These are phyloP conservation scores for Pascua sp. DNA, from an alignment of 1,284 basidiomycete species.

Conservation along the genomic window DNA sequence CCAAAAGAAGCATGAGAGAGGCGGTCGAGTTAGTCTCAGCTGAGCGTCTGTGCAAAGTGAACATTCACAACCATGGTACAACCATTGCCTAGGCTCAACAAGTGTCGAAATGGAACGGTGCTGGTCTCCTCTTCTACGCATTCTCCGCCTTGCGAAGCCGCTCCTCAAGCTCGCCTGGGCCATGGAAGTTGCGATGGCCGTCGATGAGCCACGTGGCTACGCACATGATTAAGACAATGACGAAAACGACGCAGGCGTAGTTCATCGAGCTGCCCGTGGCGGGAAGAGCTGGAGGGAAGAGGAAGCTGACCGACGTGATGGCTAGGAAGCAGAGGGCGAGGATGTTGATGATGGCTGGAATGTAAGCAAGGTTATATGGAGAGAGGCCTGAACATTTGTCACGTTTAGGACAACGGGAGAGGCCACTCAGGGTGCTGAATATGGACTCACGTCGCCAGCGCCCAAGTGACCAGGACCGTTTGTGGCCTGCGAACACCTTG, in stretches of 20 bases:
- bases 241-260: slow-evolving; percentile 47
- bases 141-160: slow-evolving; percentile 1
- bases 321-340: slow-evolving; percentile 47
- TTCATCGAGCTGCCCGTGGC: slow-evolving; percentile 50
- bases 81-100: too few relatives aligned
- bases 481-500: slow-evolving; percentile 39
- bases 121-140: too few relatives aligned
- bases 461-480: slow-evolving; percentile 35
- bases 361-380: not conserved
- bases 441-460: slow-evolving; percentile 34
- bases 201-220: slow-evolving; percentile 44
- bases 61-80: too few relatives aligned
- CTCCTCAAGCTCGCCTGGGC: slow-evolving; percentile 43
- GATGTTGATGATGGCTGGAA: slow-evolving; percentile 32
- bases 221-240: slow-evolving; percentile 36
- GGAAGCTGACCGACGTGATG: slow-evolving; percentile 53
- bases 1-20: too few relatives aligned
- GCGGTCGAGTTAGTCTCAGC: too few relatives aligned
- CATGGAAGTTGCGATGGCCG: slow-evolving; percentile 44
- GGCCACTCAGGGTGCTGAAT: not conserved
- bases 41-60: too few relatives aligned
- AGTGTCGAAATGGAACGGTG: too few relatives aligned
- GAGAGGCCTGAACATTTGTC: not conserved
- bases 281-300: slow-evolving; percentile 52
- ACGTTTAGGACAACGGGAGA: not conserved